These are phyloP conservation scores for Graphilbum ipis-grandicollis DNA, from an alignment of 2,329 filamentous ascomycete species.

Conservation along the genomic window DNA sequence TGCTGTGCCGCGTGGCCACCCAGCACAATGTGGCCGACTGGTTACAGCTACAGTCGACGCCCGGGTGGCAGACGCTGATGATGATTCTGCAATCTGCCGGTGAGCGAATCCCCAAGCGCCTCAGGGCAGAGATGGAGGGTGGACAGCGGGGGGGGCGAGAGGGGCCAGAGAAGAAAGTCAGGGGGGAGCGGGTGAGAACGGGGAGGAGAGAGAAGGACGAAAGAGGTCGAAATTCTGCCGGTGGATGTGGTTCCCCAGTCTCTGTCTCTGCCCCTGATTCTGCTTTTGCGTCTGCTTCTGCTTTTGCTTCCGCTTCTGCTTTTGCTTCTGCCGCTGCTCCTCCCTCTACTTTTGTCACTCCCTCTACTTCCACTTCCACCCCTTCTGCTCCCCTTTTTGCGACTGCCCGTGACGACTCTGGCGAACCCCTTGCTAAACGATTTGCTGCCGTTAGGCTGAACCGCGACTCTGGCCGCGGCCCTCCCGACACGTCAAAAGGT, in stretches of 20 bases:
- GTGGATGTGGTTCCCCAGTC: not conserved
- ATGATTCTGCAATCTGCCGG: slow-evolving; percentile 90
- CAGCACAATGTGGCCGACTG: slow-evolving; percentile 66
- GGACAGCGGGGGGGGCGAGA: slow-evolving; percentile 1
- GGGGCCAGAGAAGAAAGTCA: too few relatives aligned
- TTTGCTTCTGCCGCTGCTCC: not conserved
- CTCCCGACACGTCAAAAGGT: too few relatives aligned
- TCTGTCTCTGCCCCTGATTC: not conserved
- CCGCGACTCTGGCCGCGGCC: too few relatives aligned
- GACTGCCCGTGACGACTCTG: slow-evolving; percentile 16
- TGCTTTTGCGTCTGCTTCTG: not conserved
- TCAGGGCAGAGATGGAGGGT: slow-evolving; percentile 16
- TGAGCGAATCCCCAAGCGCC: slow-evolving; percentile 81
- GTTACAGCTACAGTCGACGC: slow-evolving; percentile 67
- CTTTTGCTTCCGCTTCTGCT: not conserved
- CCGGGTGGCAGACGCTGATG: slow-evolving; percentile 86
- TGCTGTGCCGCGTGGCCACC: slow-evolving; percentile 73
- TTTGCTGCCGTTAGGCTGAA: slow-evolving; percentile 50
- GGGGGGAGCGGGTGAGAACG: too few relatives aligned
- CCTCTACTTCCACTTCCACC: not conserved
- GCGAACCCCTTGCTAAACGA: slow-evolving; percentile 46
- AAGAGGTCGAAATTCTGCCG: too few relatives aligned
- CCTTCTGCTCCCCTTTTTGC: slow-evolving; percentile 4
- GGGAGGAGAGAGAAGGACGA: too few relatives aligned
- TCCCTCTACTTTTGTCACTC: not conserved